Conservation (phyloP, 2,329 filamentous ascomycete species). For the Rutstroemia sp. region DNA sequence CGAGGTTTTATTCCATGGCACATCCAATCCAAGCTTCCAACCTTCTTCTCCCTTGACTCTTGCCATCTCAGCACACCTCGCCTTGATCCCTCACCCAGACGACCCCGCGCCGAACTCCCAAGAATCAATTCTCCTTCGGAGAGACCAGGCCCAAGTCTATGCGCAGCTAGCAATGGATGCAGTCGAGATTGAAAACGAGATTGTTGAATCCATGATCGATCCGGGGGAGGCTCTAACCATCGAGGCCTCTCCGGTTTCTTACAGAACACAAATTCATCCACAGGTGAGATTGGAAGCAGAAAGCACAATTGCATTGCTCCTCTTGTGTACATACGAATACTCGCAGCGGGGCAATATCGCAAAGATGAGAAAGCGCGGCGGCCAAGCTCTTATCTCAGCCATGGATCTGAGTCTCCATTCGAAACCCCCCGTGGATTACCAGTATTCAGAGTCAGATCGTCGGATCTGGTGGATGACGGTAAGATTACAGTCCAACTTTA, state of each 20-base stretch:
- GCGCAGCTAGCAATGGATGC: conserved; percentile 41
- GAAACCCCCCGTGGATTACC: conserved; percentile 32
- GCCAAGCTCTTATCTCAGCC: conserved; percentile 39
- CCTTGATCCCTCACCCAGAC: conserved; percentile 38
- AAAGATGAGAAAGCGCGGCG: conserved; percentile 42
- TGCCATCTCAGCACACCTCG: conserved; percentile 41
- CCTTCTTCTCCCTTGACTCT: conserved; percentile 38
- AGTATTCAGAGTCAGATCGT: conserved; percentile 38
- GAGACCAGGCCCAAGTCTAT: conserved; percentile 41
- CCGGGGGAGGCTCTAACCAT: conserved; percentile 37
- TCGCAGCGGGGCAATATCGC: conserved; percentile 44
- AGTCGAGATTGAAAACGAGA: conserved; percentile 41
- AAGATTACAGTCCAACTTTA: conserved; percentile 11
- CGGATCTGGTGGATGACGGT: conserved; percentile 48
- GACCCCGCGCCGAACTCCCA: conserved; percentile 25
- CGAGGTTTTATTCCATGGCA: conserved; percentile 29
- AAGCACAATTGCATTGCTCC: conserved; percentile 39
- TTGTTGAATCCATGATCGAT: conserved; percentile 37
- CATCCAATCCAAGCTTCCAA: conserved; percentile 31
- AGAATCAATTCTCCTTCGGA: conserved; percentile 37
- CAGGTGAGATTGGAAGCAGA: conserved; percentile 39
- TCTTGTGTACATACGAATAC: conserved; percentile 46
- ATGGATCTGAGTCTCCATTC: conserved; percentile 39
- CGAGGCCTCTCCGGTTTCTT: conserved; percentile 26
- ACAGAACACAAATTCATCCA: conserved; percentile 35